These are phyloP conservation scores for Ascochyta pisi DNA, from an alignment of 2,329 filamentous ascomycete species.

Conservation along the genomic window DNA sequence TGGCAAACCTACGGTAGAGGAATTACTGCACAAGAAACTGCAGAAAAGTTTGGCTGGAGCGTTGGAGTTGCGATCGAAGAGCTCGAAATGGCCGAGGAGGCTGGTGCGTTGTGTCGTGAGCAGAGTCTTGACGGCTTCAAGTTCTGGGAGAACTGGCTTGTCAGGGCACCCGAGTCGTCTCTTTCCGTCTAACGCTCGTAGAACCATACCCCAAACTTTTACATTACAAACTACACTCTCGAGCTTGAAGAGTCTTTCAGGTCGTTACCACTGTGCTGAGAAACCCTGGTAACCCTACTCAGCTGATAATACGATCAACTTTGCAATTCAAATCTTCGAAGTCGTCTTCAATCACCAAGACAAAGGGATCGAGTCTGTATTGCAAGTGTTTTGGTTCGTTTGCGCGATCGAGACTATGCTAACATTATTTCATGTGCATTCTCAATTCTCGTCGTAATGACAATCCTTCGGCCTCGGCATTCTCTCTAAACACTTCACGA, in stretches of 20 bases:
- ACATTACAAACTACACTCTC: not conserved
- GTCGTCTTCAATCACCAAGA: no score
- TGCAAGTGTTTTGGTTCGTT: no score
- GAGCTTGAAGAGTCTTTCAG: no score
- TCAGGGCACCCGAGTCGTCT: conserved; percentile 21
- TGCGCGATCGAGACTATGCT: no score
- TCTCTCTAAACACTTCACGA: no score
- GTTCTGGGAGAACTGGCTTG: conserved; percentile 83
- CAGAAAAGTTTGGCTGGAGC: conserved; percentile 94
- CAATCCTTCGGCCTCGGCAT: not conserved
- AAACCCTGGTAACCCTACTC: no score
- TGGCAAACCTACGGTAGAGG: conserved; percentile 80
- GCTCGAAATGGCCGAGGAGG: conserved; percentile 95
- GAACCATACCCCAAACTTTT: not conserved
- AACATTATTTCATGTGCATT: no score
- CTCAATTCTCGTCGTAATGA: not conserved
- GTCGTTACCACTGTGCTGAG: no score
- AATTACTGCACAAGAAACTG: conserved; percentile 87
- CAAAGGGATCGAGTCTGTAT: no score
- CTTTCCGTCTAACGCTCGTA: not conserved
- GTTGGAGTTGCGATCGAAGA: conserved; percentile 95
- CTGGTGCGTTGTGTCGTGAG: conserved; percentile 85
- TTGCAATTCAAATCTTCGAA: no score
- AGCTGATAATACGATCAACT: no score
- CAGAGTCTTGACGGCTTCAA: conserved; percentile 88